Evolutionary conservation across 805 yeast species (phyloP), one percentile per base, ranked within the genome.

Genomic region (Metschnikowia aberdeeniae): DNA sequence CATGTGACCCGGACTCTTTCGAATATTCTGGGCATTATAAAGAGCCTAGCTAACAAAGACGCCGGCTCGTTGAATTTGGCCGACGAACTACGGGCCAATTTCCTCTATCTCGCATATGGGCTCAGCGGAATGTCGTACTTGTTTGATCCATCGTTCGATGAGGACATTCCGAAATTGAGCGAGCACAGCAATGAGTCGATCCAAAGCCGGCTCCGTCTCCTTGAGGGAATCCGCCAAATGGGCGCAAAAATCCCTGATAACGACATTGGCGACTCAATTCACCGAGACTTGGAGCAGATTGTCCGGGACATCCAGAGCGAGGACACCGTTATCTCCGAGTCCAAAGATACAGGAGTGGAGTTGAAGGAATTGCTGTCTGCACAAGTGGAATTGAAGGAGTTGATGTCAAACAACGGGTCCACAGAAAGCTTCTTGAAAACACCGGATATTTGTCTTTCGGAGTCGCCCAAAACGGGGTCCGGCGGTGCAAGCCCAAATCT

Each of bases 41-140:
- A 61, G 7, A 58, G 59, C 34, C 36, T 51, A 20, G 42, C 24
- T 22, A 52, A 48, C 35, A 56, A 49, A 50, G 42, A 36, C 42
- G 40, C 20, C 7, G 50, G 51, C 2, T 55, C 65, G 1, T 46
- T 73, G 2, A 61, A 66, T 14, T 50, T 66, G 3, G 62, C 78
- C 2, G 92, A 86, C 52, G 75, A 69, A 2, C 58, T 87, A 13
- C 69, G 78, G 22, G 76, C 75, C 50, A 74, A 77, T 53, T 66
- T 86, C 24, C 65, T 80, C 8, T 80, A 78, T 41, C 59, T 86
- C 38, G 73, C 85, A 0, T 80, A 81, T 47, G 67, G 81, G 0
- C 52, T 84, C 4, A 79, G 90, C 34, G 96, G 97, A 22, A 67
- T 80, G 7, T 77, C 95, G 29, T 72, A 76, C 36, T 66, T 89